Base-by-base conservation (phyloP, 345 rosid species). In the Gossypium anomalum region DNA sequence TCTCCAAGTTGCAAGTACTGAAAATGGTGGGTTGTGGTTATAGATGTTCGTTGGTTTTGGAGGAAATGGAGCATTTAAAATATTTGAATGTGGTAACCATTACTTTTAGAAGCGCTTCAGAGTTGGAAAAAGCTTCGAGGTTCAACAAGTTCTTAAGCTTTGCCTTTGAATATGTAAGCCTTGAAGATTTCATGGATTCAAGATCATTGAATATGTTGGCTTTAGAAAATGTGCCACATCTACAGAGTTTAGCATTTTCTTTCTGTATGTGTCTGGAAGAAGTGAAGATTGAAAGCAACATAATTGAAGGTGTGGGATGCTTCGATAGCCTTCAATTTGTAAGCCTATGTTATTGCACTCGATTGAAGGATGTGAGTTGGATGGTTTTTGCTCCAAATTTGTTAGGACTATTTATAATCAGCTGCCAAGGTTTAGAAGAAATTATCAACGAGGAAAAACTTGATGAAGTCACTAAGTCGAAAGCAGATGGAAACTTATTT, bases 341-440 rank as follows among this genome's bases (percentile, higher is more conserved):
- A 22, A 23, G 0, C 2, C 0, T 58, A 58, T 0, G 0, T 4
- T 0, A 0, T 2, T 57, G 61, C 61, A 9, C 15, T 20, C 20
- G 22, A 22, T 57, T 57, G 61, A 57, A 14, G 61, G 29, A 57
- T 22, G 29, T 4, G 9, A 57, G 29, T 20, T 57, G 61, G 61
- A 6, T 57, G 0, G 2, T 22, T 22, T 23, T 57, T 22, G 61
- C 27, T 57, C 62, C 29, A 2, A 15, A 57, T 57, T 3, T 57
- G 62, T 15, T 11, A 57, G 1, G 0, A 2, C 6, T 58, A 17
- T 0, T 1, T 11, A 3, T 58, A 22, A 0, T 0, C 1, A 0
- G 0, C 0, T 58, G 62, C 7, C 0, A 2, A 0, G 7, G 3
- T 9, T 22, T 58, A 2, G 62, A 22, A 23, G 15, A 58, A 58